Conservation (phyloP, 805 yeast species). For the Blastobotrys muscicola region DNA sequence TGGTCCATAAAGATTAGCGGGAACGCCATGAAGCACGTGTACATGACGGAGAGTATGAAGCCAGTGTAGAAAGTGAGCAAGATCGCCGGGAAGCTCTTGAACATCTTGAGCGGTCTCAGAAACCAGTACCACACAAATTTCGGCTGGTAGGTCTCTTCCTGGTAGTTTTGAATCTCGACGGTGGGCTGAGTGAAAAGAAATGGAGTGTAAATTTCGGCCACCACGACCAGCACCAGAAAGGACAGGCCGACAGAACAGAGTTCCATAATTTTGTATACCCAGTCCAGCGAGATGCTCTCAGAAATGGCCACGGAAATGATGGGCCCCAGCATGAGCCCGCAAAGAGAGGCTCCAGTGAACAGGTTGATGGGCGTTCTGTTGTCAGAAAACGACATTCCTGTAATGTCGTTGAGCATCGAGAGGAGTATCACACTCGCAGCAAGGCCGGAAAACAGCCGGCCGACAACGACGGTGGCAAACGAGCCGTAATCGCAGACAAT, state of each 20-base stretch:
- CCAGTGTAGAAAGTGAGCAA: conserved; percentile 48
- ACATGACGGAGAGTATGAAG: conserved; percentile 45
- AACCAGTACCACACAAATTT: conserved; percentile 5
- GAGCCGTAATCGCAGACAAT: conserved; percentile 36
- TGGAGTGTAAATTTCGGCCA: conserved; percentile 74
- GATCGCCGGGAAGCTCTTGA: conserved; percentile 47
- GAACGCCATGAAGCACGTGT: conserved; percentile 50
- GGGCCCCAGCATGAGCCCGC: conserved; percentile 71
- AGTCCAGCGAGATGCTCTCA: conserved; percentile 52
- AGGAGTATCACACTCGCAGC: conserved; percentile 68
- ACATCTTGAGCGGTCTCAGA: conserved; percentile 28
- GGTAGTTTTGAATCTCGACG: conserved; percentile 43
- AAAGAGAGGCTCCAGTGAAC: conserved; percentile 70
- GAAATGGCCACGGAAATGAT: conserved; percentile 50
- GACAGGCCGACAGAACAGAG: conserved; percentile 52
- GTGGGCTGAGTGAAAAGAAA: conserved; percentile 59
- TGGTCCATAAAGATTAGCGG: conserved; percentile 44
- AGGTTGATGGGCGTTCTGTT: conserved; percentile 64
- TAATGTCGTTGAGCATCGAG: conserved; percentile 78
- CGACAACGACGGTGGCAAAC: conserved; percentile 32
- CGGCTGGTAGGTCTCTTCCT: conserved; percentile 28
- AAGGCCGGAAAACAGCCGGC: conserved; percentile 66
- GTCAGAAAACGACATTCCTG: conserved; percentile 65
- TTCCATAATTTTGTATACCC: conserved; percentile 58
- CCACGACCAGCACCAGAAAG: conserved; percentile 36